Evolutionary conservation across 495 filamentous ascomycete species (phyloP).

Genomic region (Aspergillus homomorphus): DNA sequence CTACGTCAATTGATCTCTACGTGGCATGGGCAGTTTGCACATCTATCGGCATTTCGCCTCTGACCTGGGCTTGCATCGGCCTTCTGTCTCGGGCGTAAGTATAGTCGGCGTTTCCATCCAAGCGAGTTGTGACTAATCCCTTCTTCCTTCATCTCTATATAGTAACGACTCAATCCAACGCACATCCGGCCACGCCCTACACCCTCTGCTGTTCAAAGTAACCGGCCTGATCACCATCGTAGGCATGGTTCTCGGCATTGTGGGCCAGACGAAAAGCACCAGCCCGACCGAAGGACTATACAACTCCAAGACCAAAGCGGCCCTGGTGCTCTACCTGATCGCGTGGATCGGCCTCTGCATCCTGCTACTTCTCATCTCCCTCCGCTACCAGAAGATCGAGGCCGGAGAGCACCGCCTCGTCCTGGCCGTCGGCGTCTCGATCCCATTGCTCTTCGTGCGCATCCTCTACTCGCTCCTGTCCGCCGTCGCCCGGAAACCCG

Average conservation of each 20-base stretch:
- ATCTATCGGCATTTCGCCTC: slow-evolving; percentile 25
- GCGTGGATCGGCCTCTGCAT: slow-evolving; percentile 17
- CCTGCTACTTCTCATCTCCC: background rate
- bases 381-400: background rate
- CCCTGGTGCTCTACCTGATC: slow-evolving; percentile 20
- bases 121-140: background rate
- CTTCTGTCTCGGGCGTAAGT: slow-evolving; percentile 25
- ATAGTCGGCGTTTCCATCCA: background rate
- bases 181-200: slow-evolving; percentile 13
- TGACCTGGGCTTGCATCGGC: slow-evolving; percentile 17
- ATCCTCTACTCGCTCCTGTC: slow-evolving; percentile 2
- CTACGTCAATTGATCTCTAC: slow-evolving; percentile 20
- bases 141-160: background rate
- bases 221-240: slow-evolving; percentile 16
- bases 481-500: background rate
- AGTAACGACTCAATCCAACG: slow-evolving; percentile 25
- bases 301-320: slow-evolving; percentile 15
- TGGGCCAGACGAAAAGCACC: slow-evolving; percentile 13
- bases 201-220: slow-evolving; percentile 27
- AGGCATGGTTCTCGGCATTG: slow-evolving; percentile 20
- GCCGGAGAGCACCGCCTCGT: slow-evolving; percentile 1
- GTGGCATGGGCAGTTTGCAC: slow-evolving; percentile 24
- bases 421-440: slow-evolving; percentile 2
- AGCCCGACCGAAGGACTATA: slow-evolving; percentile 4
- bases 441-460: background rate